phyloP scores from a whole-genome alignment of 2,329 filamentous ascomycete species.

The Sporothrix variecibatus region DNA sequence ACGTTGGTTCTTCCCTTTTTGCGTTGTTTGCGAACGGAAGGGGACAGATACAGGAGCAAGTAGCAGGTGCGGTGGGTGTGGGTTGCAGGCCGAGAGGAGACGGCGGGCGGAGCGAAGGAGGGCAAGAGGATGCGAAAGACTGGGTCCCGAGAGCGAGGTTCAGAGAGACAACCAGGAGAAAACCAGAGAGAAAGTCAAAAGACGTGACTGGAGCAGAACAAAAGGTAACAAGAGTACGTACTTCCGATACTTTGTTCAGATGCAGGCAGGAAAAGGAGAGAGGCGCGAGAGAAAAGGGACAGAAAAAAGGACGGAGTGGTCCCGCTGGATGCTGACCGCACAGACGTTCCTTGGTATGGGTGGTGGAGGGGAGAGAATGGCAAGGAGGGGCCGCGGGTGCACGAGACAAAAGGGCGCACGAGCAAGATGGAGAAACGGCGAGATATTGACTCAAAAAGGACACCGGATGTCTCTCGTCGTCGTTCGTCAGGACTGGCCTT shows the following conservation, averaged over 20 bases:
- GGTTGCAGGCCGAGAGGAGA: constrained; percentile 16
- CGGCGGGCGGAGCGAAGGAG: not conserved
- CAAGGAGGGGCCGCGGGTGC: not conserved
- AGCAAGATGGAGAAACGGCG: not conserved
- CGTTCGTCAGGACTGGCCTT: not conserved
- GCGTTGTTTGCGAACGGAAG: not conserved
- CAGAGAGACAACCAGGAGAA: not conserved
- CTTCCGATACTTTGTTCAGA: not conserved
- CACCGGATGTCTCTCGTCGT: not conserved
- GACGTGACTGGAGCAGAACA: not conserved
- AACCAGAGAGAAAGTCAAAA: not conserved
- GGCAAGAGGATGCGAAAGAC: constrained; percentile 12
- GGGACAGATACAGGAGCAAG: not conserved
- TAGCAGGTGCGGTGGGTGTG: not conserved
- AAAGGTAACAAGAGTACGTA: not conserved
- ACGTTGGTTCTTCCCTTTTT: not conserved
- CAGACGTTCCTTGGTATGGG: constrained; percentile 15
- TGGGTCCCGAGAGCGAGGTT: constrained; percentile 10
- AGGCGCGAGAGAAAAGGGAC: not conserved
- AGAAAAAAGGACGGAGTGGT: not conserved
- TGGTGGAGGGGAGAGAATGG: not conserved
- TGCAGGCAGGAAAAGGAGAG: not conserved
- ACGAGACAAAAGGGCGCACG: constrained; percentile 6
- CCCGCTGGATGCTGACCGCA: constrained; percentile 22
- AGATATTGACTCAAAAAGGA: constrained; percentile 9